Evolutionary conservation across 768 basidiomycete genomes (phyloP), one percentile per base, ranked within the genome.

Genomic region (Tylopilus plumbeoviolaceoides): DNA sequence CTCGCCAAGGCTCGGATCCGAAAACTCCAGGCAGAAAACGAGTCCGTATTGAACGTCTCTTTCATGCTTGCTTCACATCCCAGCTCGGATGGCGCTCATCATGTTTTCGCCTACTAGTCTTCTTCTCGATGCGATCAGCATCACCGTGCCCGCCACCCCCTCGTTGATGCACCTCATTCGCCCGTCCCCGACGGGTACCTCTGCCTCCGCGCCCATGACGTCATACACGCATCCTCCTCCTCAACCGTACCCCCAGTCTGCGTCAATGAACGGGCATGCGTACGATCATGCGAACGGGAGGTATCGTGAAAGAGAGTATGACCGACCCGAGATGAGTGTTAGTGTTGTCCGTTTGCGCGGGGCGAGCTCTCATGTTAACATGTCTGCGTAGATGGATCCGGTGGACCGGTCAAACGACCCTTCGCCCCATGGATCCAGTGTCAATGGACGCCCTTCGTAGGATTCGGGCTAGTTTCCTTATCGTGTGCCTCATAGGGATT

Each of bases 41-140:
- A 70, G 70, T 70, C 41, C 4, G 70, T 56, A 30, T 11, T 11
- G 8, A 30, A 14, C 36, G 14, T 17, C 35, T 20, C 38, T 25
- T 14, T 18, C 20, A 12, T 14, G 7, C 46, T 27, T 30, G 28
- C 21, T 28, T 40, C 12, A 18, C n/a, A 27, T 14, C 12, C 18
- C 4, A 2, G 11, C 42, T 20, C 27, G n/a, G n/a, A 18, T 47
- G 18, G 23, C 25, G 17, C 38, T 51, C 41, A 17, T 41, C 35
- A 17, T 15, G 21, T 15, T 23, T 47, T 35, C 12, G 28, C 45
- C n/a, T 8, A 15, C 38, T 11, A 69, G 68, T 46, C 64, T 69
- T 10, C 70, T 69, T 21, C 64, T 69, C 41, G 68, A 69, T 23
- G 68, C 68, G 7, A 69, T 69, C 15, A 71, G 62, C 51, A 67